Percentiles rank a stretch among this genome's conserved stretches.
Evolutionary conservation across 805 yeast species (phyloP).

Genomic region (Tetrapisispora arboricola): DNA sequence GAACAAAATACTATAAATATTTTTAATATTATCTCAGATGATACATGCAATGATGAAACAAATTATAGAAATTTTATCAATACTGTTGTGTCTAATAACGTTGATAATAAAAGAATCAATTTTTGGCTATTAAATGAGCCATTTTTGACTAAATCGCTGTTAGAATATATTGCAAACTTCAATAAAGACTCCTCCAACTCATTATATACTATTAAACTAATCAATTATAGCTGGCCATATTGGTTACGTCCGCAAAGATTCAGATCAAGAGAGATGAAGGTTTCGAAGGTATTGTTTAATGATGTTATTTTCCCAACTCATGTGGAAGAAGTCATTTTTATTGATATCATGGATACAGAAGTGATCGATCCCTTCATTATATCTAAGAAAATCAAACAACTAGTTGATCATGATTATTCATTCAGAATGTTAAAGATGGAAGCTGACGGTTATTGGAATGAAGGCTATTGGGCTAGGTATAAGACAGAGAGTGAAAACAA

Average conservation of each 20-base stretch:
- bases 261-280: slow-evolving; percentile 75
- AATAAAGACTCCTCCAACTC: slow-evolving; percentile 3
- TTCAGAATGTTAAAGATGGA: slow-evolving; percentile 73
- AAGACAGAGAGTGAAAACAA: slow-evolving; percentile 44
- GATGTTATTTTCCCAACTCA: slow-evolving; percentile 81
- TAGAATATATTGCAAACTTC: slow-evolving; percentile 40
- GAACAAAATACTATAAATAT: slow-evolving; percentile 10
- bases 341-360: slow-evolving; percentile 53
- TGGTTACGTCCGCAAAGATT: slow-evolving; percentile 79
- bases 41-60: slow-evolving; percentile 4
- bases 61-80: slow-evolving; percentile 4
- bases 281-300: slow-evolving; percentile 73
- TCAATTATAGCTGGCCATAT: slow-evolving; percentile 87
- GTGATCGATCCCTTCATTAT: slow-evolving; percentile 72
- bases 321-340: slow-evolving; percentile 66
- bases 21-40: slow-evolving; percentile 13
- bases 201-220: slow-evolving; percentile 35
- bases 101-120: slow-evolving; percentile 34
- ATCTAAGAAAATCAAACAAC: slow-evolving; percentile 16
- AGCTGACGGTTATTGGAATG: slow-evolving; percentile 80
- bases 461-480: slow-evolving; percentile 68
- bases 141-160: slow-evolving; percentile 33
- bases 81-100: slow-evolving; percentile 10
- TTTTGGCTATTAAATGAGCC: slow-evolving; percentile 85
- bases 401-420: slow-evolving; percentile 28